Base-by-base conservation (phyloP, 345 rosid genomes). In the Luvunga scandens region DNA sequence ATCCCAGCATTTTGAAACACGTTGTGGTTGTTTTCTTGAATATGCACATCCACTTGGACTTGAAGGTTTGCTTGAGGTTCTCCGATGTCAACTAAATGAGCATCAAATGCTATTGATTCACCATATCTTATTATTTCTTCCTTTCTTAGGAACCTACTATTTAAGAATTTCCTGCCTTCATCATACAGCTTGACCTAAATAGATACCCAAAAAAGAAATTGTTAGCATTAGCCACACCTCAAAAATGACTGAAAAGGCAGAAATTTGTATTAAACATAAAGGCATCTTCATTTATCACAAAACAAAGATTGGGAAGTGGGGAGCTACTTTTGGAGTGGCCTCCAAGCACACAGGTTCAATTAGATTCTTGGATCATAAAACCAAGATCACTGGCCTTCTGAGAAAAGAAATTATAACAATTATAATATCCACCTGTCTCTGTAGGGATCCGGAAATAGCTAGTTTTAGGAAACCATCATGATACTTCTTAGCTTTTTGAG, bases 381-480 rank as follows among this genome's bases (percentile, higher is more conserved):
- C n/a, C 24, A 71, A 71, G 62, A 48, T 50, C 30, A 62, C 6
- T 62, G 34, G 31, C 28, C 34, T 27, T 62, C 66, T 62, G 50
- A 73, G 61, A 25, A 31, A 39, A 16, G 9, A 61, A 48, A 38
- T 24, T 61, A 13, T 56, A n/a, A 34, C 34, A 12, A 61, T 34
- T 50, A 31, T 63, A 30, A 75, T 78, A 78, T 21, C 59, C 71
- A 87, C 95, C 95, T 91, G 87, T 70, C 87, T 85, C 77, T 84
- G 88, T 28, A 69, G 71, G 39, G 84, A 57, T 79, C 86, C 91
- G 55, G 57, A 5, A 66, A 42, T 36, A 45, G 77, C 73, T 42
- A 88, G 85, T 70, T 45, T 45, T 75, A 91, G 66, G 79, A 81
- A 88, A 64, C 94, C 94, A 74, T 91, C 92, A 71, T 91, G 91